phyloP scores from a whole-genome alignment of 768 basidiomycete species.

The Lactarius pseudohatsudake region DNA sequence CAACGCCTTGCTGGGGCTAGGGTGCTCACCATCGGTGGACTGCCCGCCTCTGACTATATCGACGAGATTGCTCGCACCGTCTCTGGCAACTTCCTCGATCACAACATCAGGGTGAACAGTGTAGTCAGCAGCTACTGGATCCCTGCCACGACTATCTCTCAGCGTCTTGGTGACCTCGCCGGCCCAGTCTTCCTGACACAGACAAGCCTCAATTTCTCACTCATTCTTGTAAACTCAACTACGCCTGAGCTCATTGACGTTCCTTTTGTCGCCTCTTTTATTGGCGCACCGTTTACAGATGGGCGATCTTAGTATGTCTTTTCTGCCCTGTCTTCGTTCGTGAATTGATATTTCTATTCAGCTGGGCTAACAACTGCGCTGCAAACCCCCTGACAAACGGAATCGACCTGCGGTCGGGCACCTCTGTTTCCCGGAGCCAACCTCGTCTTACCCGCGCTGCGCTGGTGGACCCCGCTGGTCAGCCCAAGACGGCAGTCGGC shows the following conservation, averaged over 20 bases:
- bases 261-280: constrained; percentile 51
- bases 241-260: constrained; percentile 49
- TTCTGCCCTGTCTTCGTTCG: not conserved
- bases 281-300: constrained; percentile 53
- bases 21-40: constrained; percentile 54
- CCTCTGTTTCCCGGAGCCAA: not conserved
- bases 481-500: constrained; percentile 39
- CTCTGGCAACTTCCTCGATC: constrained; percentile 62
- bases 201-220: constrained; percentile 47
- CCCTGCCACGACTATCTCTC: constrained; percentile 45
- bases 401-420: constrained; percentile 40
- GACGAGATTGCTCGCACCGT: constrained; percentile 56
- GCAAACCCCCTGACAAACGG: constrained; percentile 49
- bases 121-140: constrained; percentile 58
- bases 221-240: constrained; percentile 49
- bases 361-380: constrained; percentile 61
- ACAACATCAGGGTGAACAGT: constrained; percentile 61
- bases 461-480: not conserved
- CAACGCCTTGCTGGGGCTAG: constrained; percentile 59
- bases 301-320: constrained; percentile 48
- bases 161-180: constrained; percentile 56
- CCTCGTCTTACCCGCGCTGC: constrained; percentile 36
- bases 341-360: constrained; percentile 30
- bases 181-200: constrained; percentile 51
- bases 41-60: constrained; percentile 53